phyloP scores from a whole-genome alignment of 106 monocot genomes.

The Dendrobium nobile region DNA sequence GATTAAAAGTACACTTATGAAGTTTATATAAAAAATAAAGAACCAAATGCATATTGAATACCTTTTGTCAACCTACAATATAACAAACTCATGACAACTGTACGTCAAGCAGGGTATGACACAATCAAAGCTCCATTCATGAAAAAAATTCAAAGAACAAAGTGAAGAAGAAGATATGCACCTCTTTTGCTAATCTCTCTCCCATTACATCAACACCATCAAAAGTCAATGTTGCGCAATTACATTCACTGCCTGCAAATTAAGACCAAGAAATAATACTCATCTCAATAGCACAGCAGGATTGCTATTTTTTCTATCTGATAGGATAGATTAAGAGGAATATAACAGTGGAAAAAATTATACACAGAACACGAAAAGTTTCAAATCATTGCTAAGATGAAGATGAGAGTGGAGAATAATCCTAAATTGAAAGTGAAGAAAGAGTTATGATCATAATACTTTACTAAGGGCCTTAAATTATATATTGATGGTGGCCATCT shows the following conservation, averaged over 20 bases:
- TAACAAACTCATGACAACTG: not conserved
- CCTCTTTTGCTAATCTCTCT: conserved; percentile 84
- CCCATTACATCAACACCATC: conserved; percentile 92
- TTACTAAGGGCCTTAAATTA: no score
- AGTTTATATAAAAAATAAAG: not conserved
- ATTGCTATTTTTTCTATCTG: not conserved
- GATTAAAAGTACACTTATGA: not conserved
- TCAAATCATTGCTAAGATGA: not conserved
- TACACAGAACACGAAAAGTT: not conserved
- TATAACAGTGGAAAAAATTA: not conserved
- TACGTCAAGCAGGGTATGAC: not conserved
- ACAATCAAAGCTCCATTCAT: not conserved
- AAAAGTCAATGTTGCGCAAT: conserved; percentile 52
- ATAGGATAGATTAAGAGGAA: not conserved
- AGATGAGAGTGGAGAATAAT: not conserved
- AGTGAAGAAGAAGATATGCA: conserved; percentile 12
- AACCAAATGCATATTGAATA: not conserved
- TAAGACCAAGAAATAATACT: not conserved
- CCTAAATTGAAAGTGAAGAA: not conserved
- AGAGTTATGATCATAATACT: not conserved
- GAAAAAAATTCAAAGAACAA: not conserved
- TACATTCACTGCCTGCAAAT: conserved; percentile 73
- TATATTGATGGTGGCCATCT: no score
- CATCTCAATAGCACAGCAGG: not conserved
- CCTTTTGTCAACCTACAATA: not conserved